Base-by-base conservation (phyloP, 768 basidiomycete species). In the Hypholoma fasciculare region DNA sequence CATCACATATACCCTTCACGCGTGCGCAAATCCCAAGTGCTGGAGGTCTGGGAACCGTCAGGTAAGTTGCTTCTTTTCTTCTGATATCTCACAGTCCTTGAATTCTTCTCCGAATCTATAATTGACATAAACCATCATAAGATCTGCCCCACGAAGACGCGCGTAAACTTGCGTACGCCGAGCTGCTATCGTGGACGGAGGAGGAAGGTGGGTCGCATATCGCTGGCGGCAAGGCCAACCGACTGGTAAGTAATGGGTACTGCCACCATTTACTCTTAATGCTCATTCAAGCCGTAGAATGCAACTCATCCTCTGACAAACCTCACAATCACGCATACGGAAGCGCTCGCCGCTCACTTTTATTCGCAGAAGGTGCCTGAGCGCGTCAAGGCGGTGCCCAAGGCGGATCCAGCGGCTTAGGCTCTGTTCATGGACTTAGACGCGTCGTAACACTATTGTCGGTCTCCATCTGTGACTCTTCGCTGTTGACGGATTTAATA, bases 1-100 rank as follows among this genome's bases (percentile, higher is more conserved):
- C 94, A 98, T 62, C 82, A 78, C 42, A 80, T 95, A 1, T 73
- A 71, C 38, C 82, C 82, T 0, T 83, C 86, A 0, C 61, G 49
- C 27, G 39, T 62, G 8, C 63, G 68, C 42, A 61, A 63, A 23
- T 44, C 59, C 4, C 60, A 70, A 43, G 37, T 71, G 2, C 47
- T 63, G 16, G 61, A 63, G 0, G 51, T 57, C 5, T 72, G 70
- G 68, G 55, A 61, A 49, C 16, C 60, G 12, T 58, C 64, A 20
- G 58, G 65, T 65, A 42, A 46, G 20, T 42, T 6, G 39, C 14
- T 20, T 7, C 4, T n/a, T 44, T 20, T 13, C 36, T 39, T 27
- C 34, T 52, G 30, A 34, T 34, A 2, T 34, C 30, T 34, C 30
- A 34, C 30, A 34, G 6, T 34, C 30, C 9, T 7, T 16, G 4